phyloP scores from a whole-genome alignment of 345 rosid species.

The Pistacia vera region DNA sequence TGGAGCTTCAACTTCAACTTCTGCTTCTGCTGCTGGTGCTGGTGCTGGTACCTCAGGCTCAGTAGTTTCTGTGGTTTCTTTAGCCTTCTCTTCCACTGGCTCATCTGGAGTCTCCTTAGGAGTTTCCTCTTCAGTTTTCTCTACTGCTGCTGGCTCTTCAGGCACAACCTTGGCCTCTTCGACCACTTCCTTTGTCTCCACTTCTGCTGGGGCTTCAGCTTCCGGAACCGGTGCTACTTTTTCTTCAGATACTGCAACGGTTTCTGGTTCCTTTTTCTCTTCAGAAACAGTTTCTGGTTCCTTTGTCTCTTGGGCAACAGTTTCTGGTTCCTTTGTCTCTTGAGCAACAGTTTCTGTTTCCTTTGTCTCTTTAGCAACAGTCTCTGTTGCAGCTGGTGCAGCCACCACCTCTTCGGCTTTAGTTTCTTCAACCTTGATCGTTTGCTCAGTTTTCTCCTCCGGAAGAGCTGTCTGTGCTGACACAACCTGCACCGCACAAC shows the following conservation, averaged over 20 bases:
- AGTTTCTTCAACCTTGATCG: slow-evolving; percentile 25
- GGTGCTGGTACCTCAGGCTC: slow-evolving; percentile 12
- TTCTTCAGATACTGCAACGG: slow-evolving; percentile 18
- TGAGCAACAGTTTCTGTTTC: slow-evolving; percentile 17
- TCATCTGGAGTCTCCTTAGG: slow-evolving; percentile 28
- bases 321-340: slow-evolving; percentile 19
- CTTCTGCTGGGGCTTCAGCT: slow-evolving; percentile 26
- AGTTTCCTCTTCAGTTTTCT: slow-evolving; percentile 31
- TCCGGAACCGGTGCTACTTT: slow-evolving; percentile 22
- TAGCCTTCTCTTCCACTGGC: slow-evolving; percentile 20
- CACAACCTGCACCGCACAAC: slow-evolving; percentile 43
- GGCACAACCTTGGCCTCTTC: slow-evolving; percentile 34
- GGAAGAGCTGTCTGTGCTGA: slow-evolving; percentile 39
- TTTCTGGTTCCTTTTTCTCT: slow-evolving; percentile 19
- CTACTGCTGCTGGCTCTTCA: slow-evolving; percentile 32
- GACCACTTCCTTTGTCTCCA: slow-evolving; percentile 30
- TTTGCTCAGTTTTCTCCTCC: slow-evolving; percentile 45
- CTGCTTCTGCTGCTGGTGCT: neutral
- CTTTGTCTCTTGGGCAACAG: neutral
- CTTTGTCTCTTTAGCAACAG: no score
- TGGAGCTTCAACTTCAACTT: slow-evolving; percentile 25
- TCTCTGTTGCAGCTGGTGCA: slow-evolving; percentile 4
- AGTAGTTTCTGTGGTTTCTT: slow-evolving; percentile 22
- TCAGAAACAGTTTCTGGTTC: slow-evolving; percentile 20
- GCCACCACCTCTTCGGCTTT: slow-evolving; percentile 25